Evolutionary conservation across 495 filamentous ascomycete species (phyloP).

Genomic region (Ascodesmis nigricans): DNA sequence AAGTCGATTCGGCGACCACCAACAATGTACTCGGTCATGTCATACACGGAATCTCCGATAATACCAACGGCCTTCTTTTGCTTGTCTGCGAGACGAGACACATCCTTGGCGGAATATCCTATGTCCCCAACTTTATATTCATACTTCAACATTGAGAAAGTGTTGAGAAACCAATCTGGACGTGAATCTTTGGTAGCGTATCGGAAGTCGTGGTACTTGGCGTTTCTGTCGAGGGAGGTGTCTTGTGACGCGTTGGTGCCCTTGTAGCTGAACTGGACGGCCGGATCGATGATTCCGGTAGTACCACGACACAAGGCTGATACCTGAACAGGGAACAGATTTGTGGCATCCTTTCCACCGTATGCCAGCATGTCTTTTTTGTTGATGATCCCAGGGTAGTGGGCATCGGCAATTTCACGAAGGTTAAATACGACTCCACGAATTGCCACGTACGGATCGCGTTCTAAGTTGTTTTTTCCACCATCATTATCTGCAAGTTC

Average conservation of each 20-base stretch:
- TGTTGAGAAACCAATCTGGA: slow-evolving; percentile 76
- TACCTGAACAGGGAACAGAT: slow-evolving; percentile 84
- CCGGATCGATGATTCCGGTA: slow-evolving; percentile 38
- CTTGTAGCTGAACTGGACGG: slow-evolving; percentile 62
- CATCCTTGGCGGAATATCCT: slow-evolving; percentile 60
- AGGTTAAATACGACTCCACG: slow-evolving; percentile 81
- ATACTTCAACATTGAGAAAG: slow-evolving; percentile 49
- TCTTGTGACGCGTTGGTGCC: slow-evolving; percentile 49
- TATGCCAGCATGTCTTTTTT: slow-evolving; percentile 48
- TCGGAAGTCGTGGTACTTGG: slow-evolving; percentile 83
- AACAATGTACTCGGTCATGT: slow-evolving; percentile 63
- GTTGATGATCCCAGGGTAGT: slow-evolving; percentile 59
- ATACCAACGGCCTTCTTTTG: slow-evolving; percentile 47
- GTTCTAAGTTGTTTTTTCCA: slow-evolving; percentile 14
- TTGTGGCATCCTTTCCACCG: slow-evolving; percentile 63
- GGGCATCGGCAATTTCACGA: slow-evolving; percentile 43
- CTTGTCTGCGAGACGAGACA: slow-evolving; percentile 45
- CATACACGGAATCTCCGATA: slow-evolving; percentile 65
- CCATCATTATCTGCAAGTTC: slow-evolving; percentile 60
- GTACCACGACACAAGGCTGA: slow-evolving; percentile 71
- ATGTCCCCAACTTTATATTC: slow-evolving; percentile 76
- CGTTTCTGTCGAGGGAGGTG: slow-evolving; percentile 45
- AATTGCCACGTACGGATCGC: slow-evolving; percentile 48
- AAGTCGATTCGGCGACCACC: slow-evolving; percentile 48
- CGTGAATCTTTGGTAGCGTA: slow-evolving; percentile 58